Conservation (phyloP, 2,329 filamentous ascomycete genomes). For the Blastomyces emzantsi region DNA sequence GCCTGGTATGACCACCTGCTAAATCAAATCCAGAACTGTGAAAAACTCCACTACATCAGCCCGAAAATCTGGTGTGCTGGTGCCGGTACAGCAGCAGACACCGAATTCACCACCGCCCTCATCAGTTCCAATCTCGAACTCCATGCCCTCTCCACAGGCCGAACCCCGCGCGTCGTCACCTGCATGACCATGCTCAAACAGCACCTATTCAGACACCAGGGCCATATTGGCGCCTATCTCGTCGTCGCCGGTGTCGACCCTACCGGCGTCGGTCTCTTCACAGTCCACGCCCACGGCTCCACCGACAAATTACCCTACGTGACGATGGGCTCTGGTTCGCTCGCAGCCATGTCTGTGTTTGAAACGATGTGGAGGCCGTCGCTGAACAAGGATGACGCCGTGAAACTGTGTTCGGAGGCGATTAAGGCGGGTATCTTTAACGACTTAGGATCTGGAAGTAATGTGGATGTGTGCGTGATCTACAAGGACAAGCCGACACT, state of each 20-base stretch:
- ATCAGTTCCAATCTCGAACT: constrained; percentile 98
- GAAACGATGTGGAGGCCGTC: constrained; percentile 87
- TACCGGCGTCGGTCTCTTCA: constrained; percentile 91
- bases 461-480: constrained; percentile 95
- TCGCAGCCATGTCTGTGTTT: constrained; percentile 97
- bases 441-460: constrained; percentile 91
- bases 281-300: constrained; percentile 94
- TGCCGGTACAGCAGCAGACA: constrained; percentile 94
- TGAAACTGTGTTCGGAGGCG: constrained; percentile 72
- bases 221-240: constrained; percentile 94
- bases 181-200: constrained; percentile 99
- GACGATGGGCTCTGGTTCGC: constrained; percentile 93
- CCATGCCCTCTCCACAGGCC: constrained; percentile 90
- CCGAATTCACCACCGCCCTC: constrained; percentile 96
- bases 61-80: constrained; percentile 99
- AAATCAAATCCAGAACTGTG: constrained; percentile 63
- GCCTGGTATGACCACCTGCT: background rate
- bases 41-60: constrained; percentile 98
- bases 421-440: constrained; percentile 98
- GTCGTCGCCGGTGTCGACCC: constrained; percentile 96
- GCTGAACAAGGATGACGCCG: constrained; percentile 68
- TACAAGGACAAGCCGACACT: constrained; percentile 84
- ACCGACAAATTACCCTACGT: constrained; percentile 99
- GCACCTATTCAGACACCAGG: constrained; percentile 97
- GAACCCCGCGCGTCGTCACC: constrained; percentile 92